phyloP scores from a whole-genome alignment of 805 yeast genomes.

The Suhomyces tanzawaensis region DNA sequence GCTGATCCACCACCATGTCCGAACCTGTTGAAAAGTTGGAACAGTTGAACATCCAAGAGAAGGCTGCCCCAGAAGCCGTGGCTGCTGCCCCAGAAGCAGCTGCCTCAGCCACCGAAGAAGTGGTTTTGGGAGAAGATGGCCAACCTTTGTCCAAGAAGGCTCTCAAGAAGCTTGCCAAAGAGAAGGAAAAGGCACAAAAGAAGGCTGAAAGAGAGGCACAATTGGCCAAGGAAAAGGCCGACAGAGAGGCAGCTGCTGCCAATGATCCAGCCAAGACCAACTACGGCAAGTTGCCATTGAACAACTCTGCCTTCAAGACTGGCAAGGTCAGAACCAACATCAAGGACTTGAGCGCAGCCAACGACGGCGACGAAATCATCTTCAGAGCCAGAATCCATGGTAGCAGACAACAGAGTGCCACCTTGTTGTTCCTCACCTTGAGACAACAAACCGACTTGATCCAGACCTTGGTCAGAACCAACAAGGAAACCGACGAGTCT shows the following conservation, averaged over 20 bases:
- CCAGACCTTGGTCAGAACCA: slow-evolving; percentile 81
- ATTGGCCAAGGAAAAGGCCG: slow-evolving; percentile 82
- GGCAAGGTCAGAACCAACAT: slow-evolving; percentile 63
- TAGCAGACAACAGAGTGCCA: slow-evolving; percentile 93
- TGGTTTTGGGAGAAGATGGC: slow-evolving; percentile 65
- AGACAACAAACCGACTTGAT: slow-evolving; percentile 85
- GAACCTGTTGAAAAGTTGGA: slow-evolving; percentile 25
- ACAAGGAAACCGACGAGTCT: slow-evolving; percentile 49
- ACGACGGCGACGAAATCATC: slow-evolving; percentile 73
- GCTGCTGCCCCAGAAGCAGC: slow-evolving; percentile 7
- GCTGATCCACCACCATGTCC: slow-evolving; percentile 16
- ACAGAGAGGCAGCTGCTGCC: slow-evolving; percentile 64
- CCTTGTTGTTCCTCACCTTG: slow-evolving; percentile 83
- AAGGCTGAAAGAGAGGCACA: slow-evolving; percentile 91
- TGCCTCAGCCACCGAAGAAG: slow-evolving; percentile 20
- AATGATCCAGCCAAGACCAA: slow-evolving; percentile 83
- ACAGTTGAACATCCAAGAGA: slow-evolving; percentile 19
- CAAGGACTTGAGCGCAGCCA: slow-evolving; percentile 51
- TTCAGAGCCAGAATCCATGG: slow-evolving; percentile 95
- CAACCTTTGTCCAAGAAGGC: slow-evolving; percentile 92
- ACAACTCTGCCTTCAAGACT: slow-evolving; percentile 72
- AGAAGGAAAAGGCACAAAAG: slow-evolving; percentile 86
- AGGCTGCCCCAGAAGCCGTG: too few relatives aligned
- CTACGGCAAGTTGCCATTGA: slow-evolving; percentile 87
- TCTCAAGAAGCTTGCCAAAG: slow-evolving; percentile 89